These are phyloP conservation scores for Russula sp. DNA, from an alignment of 768 basidiomycete species.

Conservation along the genomic window DNA sequence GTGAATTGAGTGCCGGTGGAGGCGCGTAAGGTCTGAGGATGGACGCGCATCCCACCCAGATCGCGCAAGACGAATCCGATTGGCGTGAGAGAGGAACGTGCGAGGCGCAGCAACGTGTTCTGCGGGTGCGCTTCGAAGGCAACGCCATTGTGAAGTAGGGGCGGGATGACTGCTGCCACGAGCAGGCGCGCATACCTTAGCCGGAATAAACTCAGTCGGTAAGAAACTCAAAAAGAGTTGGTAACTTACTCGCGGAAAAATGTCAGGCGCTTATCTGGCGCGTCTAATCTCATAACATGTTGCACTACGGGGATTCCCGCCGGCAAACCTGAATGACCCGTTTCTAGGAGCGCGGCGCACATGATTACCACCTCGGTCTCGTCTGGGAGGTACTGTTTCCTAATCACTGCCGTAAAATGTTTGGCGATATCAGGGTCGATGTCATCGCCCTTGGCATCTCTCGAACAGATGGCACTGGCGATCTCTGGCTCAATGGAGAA, in stretches of 20 bases:
- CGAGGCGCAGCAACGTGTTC: conserved; percentile 47
- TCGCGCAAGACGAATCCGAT: conserved; percentile 52
- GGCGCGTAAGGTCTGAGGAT: conserved; percentile 42
- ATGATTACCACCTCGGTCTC: conserved; percentile 43
- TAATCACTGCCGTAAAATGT: conserved; percentile 47
- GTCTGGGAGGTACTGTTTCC: conserved; percentile 38
- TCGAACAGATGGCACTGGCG: conserved; percentile 42
- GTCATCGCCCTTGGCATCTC: conserved; percentile 21
- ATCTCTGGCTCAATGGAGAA: conserved; percentile 44
- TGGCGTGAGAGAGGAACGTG: conserved; percentile 37
- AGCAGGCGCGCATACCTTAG: conserved; percentile 46
- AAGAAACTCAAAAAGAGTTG: neutral
- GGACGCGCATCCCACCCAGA: conserved; percentile 51
- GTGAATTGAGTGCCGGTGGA: conserved; percentile 47
- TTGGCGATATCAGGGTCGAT: conserved; percentile 44
- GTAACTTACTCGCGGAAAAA: conserved; percentile 43
- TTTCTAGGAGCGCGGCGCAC: conserved; percentile 48
- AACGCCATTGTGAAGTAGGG: conserved; percentile 49
- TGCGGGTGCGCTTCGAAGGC: conserved; percentile 59
- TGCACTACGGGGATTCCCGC: conserved; percentile 43
- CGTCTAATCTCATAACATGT: conserved; percentile 42
- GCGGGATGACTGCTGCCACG: conserved; percentile 47
- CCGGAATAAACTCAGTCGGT: neutral
- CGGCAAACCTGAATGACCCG: conserved; percentile 40
- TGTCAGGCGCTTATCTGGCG: conserved; percentile 38